Evolutionary conservation across 2,329 filamentous ascomycete species (phyloP), one percentile per base, ranked within the genome.

Genomic region (Emergomyces pasteurianus): DNA sequence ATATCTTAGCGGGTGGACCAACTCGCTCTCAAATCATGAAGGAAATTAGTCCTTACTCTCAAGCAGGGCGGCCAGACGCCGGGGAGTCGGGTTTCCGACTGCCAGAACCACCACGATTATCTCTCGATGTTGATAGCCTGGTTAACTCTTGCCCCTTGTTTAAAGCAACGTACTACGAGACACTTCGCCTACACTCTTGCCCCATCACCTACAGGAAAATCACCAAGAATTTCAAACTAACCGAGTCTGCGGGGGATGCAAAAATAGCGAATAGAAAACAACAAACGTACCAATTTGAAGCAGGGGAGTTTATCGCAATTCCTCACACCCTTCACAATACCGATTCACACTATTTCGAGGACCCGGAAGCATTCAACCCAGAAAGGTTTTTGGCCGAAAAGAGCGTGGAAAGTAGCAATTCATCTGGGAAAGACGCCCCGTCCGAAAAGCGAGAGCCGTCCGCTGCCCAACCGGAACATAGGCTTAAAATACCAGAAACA

Each of bases 121-220:
- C 68, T 0, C 70, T 82, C 53, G 68, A 77, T 50, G 64, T 75
- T 3, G 71, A 76, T 23, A 71, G 67, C 0, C 70, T 82, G 0
- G 68, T 75, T 12, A 70, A 69, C 7, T 73, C 73, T n/a, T 81
- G 78, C 60, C 75, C 76, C 1, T 63, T 80, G 1, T 66, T 82
- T 16, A 77, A 75, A 63, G 74, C 77, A 18, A 76, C 74, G 18
- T 77, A 77, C 63, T 74, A 76, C 55, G 79, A 81, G 67, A 70
- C 76, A 1, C 67, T 79, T 43, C 75, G 79, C 28, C 64, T 81
- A 14, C 73, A 77, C 59, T 73, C 73, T 4, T 73, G 74, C 9
- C 71, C 74, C 1, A 70, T 77, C 59, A 77, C 76, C 9, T 74
- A 79, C 58, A 72, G 77, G 54, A 68, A 74, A 60, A 64, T 79